These are phyloP conservation scores for Saturnispora zaruensis DNA, from an alignment of 805 yeast species.

Conservation along the genomic window DNA sequence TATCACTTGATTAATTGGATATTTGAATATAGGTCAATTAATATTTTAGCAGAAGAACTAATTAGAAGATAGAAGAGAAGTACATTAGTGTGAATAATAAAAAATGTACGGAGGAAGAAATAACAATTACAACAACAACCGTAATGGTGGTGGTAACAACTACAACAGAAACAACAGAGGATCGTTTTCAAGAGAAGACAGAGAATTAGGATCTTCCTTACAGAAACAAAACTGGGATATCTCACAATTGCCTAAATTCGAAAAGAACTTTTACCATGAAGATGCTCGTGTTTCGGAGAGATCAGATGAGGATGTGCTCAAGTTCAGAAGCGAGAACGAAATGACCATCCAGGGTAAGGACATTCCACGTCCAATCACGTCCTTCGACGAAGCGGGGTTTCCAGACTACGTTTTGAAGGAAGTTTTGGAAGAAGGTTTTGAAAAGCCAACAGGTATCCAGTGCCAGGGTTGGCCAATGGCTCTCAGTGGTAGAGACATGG, in stretches of 20 bases:
- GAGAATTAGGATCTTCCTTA: constrained; percentile 47
- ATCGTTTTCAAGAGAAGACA: constrained; percentile 31
- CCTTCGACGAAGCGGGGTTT: constrained; percentile 96
- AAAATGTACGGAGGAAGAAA: constrained; percentile 7
- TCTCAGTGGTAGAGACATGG: constrained; percentile 95
- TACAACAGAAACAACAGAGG: constrained; percentile 31
- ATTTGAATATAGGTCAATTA: not conserved
- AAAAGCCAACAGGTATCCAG: constrained; percentile 90
- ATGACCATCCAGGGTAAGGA: constrained; percentile 80
- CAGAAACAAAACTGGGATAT: constrained; percentile 75
- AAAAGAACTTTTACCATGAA: constrained; percentile 90
- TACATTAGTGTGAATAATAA: not conserved
- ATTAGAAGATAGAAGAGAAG: not conserved
- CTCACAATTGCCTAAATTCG: constrained; percentile 74
- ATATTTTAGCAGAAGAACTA: not conserved
- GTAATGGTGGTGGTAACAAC: constrained; percentile 9
- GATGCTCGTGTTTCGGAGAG: constrained; percentile 70
- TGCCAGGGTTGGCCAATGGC: constrained; percentile 99
- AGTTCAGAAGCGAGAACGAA: constrained; percentile 74
- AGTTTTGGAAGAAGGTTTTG: constrained; percentile 88
- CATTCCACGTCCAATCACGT: constrained; percentile 89
- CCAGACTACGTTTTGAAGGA: constrained; percentile 88
- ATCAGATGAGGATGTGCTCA: constrained; percentile 59
- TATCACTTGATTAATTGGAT: not conserved
- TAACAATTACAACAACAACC: not conserved